These are phyloP conservation scores for Francoa sonchifolia DNA, from an alignment of 441 rosid species.

Conservation along the genomic window DNA sequence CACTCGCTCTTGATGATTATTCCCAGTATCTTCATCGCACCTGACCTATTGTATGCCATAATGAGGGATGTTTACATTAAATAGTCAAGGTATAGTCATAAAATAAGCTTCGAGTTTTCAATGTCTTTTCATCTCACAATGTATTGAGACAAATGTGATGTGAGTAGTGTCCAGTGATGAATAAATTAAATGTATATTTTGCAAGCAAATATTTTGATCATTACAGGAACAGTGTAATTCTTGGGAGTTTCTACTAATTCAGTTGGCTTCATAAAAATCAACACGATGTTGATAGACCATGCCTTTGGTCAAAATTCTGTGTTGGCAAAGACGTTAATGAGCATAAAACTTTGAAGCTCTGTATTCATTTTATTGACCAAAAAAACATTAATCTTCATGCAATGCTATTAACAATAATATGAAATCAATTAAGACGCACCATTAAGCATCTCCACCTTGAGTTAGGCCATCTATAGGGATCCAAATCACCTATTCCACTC, in stretches of 20 bases:
- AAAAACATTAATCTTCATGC: too few relatives aligned
- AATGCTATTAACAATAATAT: too few relatives aligned
- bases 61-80: background rate
- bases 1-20: constrained; percentile 55
- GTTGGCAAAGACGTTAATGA: background rate
- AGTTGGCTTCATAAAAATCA: background rate
- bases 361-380: too few relatives aligned
- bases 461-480: constrained; percentile 80
- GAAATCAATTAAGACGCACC: constrained; percentile 29
- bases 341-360: background rate
- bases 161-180: too few relatives aligned
- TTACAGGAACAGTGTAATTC: too few relatives aligned
- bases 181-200: too few relatives aligned
- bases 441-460: constrained; percentile 89
- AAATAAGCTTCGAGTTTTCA: too few relatives aligned
- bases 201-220: too few relatives aligned
- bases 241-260: too few relatives aligned
- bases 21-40: constrained; percentile 66
- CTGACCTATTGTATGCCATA: constrained; percentile 40
- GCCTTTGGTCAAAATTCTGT: background rate
- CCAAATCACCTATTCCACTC: constrained; percentile 57
- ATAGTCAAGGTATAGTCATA: too few relatives aligned
- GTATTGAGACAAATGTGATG: too few relatives aligned
- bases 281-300: background rate
- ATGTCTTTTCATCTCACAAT: too few relatives aligned